A percentile compares a stretch with the other conserved stretches of the same genome.
Conservation (phyloP, 2,329 filamentous ascomycete genomes). For the Bisporella sp. region DNA sequence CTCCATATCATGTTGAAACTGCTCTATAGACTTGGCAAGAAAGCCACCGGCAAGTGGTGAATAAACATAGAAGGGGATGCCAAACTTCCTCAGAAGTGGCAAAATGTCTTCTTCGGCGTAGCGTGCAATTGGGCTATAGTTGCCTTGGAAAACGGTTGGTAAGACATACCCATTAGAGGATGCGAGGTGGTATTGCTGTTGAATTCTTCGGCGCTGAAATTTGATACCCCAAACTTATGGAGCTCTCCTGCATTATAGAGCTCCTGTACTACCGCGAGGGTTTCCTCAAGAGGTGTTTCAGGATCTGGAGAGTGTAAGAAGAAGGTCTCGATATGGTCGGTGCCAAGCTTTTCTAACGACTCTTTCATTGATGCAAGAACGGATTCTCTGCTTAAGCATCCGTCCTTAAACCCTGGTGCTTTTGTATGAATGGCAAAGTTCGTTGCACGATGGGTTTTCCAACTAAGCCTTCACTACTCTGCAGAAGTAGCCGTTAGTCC, state of each 20-base stretch:
- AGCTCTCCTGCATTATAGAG: constrained; percentile 30
- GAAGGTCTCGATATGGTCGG: constrained; percentile 33
- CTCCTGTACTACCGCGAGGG: constrained; percentile 22
- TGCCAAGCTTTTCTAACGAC: constrained; percentile 10
- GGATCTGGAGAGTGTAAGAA: constrained; percentile 25
- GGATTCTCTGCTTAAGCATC: no score
- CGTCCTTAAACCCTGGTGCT: no score
- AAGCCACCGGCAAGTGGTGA: constrained; percentile 49
- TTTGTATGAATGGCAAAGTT: no score
- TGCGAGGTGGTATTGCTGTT: constrained; percentile 26
- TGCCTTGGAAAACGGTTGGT: constrained; percentile 29
- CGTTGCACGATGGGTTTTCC: no score
- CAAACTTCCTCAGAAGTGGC: constrained; percentile 50
- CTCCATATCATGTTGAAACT: constrained; percentile 29
- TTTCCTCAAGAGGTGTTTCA: constrained; percentile 22
- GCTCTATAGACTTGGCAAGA: constrained; percentile 30
- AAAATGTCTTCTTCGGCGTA: constrained; percentile 58
- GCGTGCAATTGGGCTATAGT: constrained; percentile 25
- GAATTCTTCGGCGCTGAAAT: constrained; percentile 41
- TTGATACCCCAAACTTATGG: constrained; percentile 49
- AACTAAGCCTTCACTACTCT: no score
- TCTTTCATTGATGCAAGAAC: no score
- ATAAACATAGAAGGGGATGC: constrained; percentile 53
- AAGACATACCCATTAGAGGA: constrained; percentile 27
- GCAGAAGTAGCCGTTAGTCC: no score